These are phyloP conservation scores for Fistulinella prunicolor DNA, from an alignment of 768 basidiomycete genomes.

Conservation along the genomic window DNA sequence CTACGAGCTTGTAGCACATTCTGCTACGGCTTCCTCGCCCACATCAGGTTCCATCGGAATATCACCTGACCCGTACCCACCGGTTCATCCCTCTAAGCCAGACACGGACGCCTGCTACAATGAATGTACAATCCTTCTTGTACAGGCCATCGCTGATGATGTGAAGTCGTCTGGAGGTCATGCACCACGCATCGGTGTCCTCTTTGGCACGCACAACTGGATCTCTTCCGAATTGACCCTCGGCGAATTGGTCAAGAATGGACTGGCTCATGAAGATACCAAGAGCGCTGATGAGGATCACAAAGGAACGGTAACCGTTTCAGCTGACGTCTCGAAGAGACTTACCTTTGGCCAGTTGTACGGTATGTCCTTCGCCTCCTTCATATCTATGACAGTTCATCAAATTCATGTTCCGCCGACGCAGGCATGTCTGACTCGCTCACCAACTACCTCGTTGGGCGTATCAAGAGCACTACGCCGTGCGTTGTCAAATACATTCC, in stretches of 20 bases:
- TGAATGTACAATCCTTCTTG: conserved; percentile 52
- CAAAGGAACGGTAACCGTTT: conserved; percentile 39
- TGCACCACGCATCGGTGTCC: conserved; percentile 48
- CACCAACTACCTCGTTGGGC: conserved; percentile 63
- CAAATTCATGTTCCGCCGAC: not conserved
- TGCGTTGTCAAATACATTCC: conserved; percentile 84
- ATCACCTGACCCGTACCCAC: conserved; percentile 55
- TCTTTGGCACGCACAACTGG: conserved; percentile 90
- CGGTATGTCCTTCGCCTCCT: conserved; percentile 44
- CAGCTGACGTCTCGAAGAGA: conserved; percentile 57
- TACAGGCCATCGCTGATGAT: conserved; percentile 55
- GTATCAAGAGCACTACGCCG: conserved; percentile 52
- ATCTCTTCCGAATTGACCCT: conserved; percentile 61
- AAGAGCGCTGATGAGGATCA: conserved; percentile 12
- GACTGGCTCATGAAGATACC: conserved; percentile 38
- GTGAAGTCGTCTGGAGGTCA: conserved; percentile 27
- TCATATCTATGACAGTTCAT: not conserved
- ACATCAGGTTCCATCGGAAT: conserved; percentile 37
- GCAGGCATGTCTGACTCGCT: conserved; percentile 85
- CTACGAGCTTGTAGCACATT: conserved; percentile 57
- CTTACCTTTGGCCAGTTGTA: conserved; percentile 80
- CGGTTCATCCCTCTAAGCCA: conserved; percentile 65
- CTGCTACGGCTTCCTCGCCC: conserved; percentile 20
- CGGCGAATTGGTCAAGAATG: conserved; percentile 52
- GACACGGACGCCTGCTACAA: conserved; percentile 79